Conservation (phyloP, 306 rosid species). For the Medicago arabica region DNA sequence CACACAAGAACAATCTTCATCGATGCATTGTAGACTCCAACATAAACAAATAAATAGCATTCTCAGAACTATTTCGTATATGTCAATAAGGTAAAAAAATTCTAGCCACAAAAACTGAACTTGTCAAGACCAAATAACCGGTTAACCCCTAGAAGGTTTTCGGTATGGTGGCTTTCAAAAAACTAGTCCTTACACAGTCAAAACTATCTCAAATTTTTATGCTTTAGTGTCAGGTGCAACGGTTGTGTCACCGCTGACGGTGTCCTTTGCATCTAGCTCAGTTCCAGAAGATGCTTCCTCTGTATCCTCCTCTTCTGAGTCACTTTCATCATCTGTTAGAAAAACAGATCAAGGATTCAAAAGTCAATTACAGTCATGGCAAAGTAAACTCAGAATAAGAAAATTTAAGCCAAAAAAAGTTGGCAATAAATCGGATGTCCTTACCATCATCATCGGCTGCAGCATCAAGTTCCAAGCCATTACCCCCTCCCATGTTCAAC, state of each 20-base stretch:
- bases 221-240: constrained; percentile 39
- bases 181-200: constrained; percentile 10
- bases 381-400: background rate
- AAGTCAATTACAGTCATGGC: background rate
- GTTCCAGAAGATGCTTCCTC: constrained; percentile 40
- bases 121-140: constrained; percentile 14
- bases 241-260: background rate
- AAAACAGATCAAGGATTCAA: background rate
- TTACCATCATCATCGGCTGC: constrained; percentile 44
- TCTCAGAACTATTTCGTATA: background rate
- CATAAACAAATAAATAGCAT: constrained; percentile 9
- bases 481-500: constrained; percentile 50
- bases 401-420: background rate
- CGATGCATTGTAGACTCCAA: background rate
- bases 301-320: constrained; percentile 39
- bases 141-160: background rate
- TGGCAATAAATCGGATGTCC: background rate
- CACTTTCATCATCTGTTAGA: constrained; percentile 49
- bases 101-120: constrained; percentile 23
- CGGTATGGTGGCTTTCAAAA: background rate
- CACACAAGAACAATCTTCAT: background rate
- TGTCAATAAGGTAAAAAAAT: constrained; percentile 20
- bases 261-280: constrained; percentile 34
- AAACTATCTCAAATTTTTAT: constrained; percentile 21
- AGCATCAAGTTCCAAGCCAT: constrained; percentile 23